A percentile compares a stretch with the other conserved stretches of the same genome.
Conservation (phyloP, 805 yeast species). For the Candida koratica region DNA sequence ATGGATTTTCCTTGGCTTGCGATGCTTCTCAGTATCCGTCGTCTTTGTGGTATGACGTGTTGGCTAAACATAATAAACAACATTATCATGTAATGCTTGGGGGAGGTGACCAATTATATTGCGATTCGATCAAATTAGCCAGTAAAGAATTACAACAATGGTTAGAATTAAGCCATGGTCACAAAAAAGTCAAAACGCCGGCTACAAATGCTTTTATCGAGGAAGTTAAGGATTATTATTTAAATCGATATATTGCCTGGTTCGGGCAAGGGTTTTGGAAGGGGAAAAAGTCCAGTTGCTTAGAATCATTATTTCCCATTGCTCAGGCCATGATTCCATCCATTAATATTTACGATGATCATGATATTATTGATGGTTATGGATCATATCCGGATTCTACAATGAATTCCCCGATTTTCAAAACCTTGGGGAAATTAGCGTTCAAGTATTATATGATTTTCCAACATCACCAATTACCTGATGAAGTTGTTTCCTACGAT, state of each 20-base stretch:
- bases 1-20: constrained; percentile 78
- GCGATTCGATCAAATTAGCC: constrained; percentile 69
- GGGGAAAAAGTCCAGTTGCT: constrained; percentile 62
- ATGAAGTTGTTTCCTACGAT: constrained; percentile 35
- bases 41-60: constrained; percentile 82
- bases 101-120: constrained; percentile 94
- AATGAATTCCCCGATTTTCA: constrained; percentile 67
- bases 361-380: constrained; percentile 94
- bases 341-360: constrained; percentile 87
- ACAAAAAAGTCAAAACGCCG: constrained; percentile 35
- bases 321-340: constrained; percentile 83
- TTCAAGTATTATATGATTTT: constrained; percentile 84
- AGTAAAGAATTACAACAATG: constrained; percentile 57
- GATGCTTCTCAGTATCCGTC: constrained; percentile 66
- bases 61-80: constrained; percentile 52
- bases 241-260: constrained; percentile 78
- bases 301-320: constrained; percentile 64
- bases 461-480: constrained; percentile 73
- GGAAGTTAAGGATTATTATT: constrained; percentile 63
- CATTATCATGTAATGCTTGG: constrained; percentile 92
- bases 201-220: constrained; percentile 45
- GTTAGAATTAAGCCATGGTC: constrained; percentile 52
- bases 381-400: constrained; percentile 81
- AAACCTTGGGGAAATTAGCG: constrained; percentile 72
- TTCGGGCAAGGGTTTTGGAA: constrained; percentile 86